Base-by-base conservation (phyloP, 2,329 filamentous ascomycete species). In the Colletotrichum phormii region DNA sequence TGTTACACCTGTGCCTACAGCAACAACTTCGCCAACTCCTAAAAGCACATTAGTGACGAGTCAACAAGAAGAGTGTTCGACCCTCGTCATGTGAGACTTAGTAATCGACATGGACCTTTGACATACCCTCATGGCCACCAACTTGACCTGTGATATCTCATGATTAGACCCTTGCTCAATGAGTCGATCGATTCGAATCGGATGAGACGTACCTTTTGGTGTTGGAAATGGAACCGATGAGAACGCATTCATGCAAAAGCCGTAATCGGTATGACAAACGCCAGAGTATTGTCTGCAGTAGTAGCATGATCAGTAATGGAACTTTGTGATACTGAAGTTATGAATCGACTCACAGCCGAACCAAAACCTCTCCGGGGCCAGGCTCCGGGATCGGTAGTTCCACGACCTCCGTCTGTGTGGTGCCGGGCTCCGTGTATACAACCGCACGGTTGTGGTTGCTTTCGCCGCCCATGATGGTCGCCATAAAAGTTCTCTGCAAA, bases 221-320 rank as follows among this genome's bases (percentile, higher is more conserved):
- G 69, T 72, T 5, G 69, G 69, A 46, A 68, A 72, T 8, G 75
- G 75, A 13, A 74, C 59, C 42, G 69, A 72, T 33, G 57, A 71
- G 69, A 76, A 75, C n/a, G 72, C 63, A 37, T 75, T 76, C 35
- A 72, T 69, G 70, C 77, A 78, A 37, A 76, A 75, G 7, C 76
- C 77, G 58, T 78, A 76, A 55, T 79, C 77, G 7, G 77, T 79
- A 35, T 79, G 77, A 59, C 78, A 79, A 24, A 79, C 77, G 18
- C 76, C 75, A n/a, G 76, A 76, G 63, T 77, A 75, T 29, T 75
- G 75, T 13, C 77, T 77, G 12, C 9, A 13, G 61, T 46, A 24
- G 13, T 5, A 65, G 49, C 31, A 33, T 24, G 0, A 35, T 69
- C 11, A 67, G 62, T 22, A 31, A 33, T 18, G n/a, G 26, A 29